These are phyloP conservation scores for Fraxinus velutina DNA, from an alignment of 305 asterid genomes.

Conservation along the genomic window DNA sequence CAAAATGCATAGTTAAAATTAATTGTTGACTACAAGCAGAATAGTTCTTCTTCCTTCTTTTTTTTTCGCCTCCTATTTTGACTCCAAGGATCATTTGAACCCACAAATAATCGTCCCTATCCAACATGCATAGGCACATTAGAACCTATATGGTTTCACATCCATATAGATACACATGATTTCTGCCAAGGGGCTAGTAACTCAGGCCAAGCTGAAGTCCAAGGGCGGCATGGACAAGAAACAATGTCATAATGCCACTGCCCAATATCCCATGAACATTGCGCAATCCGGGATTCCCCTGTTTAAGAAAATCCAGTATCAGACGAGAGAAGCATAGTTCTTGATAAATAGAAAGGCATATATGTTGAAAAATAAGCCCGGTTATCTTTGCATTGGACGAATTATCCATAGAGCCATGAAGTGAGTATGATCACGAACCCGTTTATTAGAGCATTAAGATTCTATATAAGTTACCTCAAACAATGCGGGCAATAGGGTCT, in stretches of 20 bases:
- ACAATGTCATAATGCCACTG: constrained; percentile 86
- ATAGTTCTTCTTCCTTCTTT: too few species aligned
- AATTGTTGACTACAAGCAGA: background rate
- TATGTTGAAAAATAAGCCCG: background rate
- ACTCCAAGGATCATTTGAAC: background rate
- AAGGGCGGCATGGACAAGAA: constrained; percentile 74
- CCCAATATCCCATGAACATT: constrained; percentile 81
- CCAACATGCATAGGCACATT: background rate
- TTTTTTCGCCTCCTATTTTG: background rate
- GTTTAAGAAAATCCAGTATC: background rate
- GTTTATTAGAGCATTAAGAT: background rate
- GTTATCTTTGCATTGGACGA: background rate
- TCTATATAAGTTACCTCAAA: constrained; percentile 58
- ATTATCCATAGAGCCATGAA: background rate
- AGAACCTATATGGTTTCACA: background rate
- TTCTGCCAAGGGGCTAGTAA: constrained; percentile 30
- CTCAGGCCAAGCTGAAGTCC: constrained; percentile 93
- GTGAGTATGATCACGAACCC: background rate
- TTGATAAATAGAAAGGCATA: background rate
- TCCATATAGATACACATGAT: background rate
- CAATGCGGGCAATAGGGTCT: constrained; percentile 60
- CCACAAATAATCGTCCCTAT: background rate
- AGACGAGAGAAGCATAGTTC: background rate
- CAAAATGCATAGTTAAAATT: too few species aligned
- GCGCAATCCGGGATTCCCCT: constrained; percentile 82